A percentile compares a stretch with the other conserved stretches of the same genome.
Conservation (phyloP, 441 rosid genomes). For the Pelargonium citronellum region DNA sequence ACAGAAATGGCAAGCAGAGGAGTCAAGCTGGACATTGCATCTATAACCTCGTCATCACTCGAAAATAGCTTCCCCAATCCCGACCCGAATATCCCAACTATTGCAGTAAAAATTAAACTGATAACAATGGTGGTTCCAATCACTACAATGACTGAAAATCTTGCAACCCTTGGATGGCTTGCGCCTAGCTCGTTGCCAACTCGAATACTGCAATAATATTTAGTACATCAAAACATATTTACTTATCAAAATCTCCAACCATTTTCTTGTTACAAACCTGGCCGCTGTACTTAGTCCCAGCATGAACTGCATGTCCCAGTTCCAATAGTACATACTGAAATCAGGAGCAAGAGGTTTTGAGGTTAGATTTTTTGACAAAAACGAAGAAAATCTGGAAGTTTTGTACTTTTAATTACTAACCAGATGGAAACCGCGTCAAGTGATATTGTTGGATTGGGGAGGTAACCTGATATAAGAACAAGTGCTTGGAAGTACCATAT, state of each 20-base stretch:
- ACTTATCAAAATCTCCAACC: too few relatives aligned
- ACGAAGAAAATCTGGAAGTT: too few relatives aligned
- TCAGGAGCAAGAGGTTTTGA: too few relatives aligned
- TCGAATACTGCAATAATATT: slow-evolving; percentile 24
- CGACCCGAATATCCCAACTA: slow-evolving; percentile 43
- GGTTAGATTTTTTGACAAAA: too few relatives aligned
- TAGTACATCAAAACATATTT: too few relatives aligned
- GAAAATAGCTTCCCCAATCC: slow-evolving; percentile 65
- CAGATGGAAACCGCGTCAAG: slow-evolving; percentile 83
- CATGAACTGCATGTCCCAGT: slow-evolving; percentile 91
- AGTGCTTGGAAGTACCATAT: slow-evolving; percentile 92
- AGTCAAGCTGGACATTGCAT: slow-evolving; percentile 50
- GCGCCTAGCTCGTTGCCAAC: slow-evolving; percentile 85
- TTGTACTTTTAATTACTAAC: slow-evolving; percentile 28
- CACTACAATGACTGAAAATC: slow-evolving; percentile 59
- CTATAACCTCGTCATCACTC: slow-evolving; percentile 47
- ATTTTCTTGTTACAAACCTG: slow-evolving; percentile 36
- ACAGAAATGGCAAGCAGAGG: slow-evolving; percentile 74
- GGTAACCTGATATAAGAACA: slow-evolving; percentile 78
- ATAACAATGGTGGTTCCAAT: slow-evolving; percentile 48
- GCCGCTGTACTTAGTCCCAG: slow-evolving; percentile 72
- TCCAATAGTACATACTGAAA: slow-evolving; percentile 62
- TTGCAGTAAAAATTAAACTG: slow-evolving; percentile 38
- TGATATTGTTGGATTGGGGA: slow-evolving; percentile 64
- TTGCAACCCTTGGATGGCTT: slow-evolving; percentile 61